Evolutionary conservation across 2,329 filamentous ascomycete species (phyloP), one percentile per base, ranked within the genome.

Genomic region (Cladobotryum mycophilum): DNA sequence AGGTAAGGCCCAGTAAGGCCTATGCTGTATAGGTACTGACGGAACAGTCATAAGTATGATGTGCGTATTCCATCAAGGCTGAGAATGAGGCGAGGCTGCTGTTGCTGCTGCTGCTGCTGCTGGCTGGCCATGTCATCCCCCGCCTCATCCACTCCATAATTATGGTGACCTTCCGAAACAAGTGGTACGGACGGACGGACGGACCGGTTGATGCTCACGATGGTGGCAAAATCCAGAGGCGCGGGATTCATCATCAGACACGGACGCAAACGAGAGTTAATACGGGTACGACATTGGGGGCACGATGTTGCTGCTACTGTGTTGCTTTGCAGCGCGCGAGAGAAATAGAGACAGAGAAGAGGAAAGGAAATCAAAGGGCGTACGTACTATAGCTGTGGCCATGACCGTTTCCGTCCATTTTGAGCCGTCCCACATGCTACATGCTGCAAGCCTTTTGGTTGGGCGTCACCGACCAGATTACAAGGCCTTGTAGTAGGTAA

Each of bases 381-480:
- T n/a, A 40, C n/a, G n/a, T n/a, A n/a, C n/a, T n/a, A n/a, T n/a
- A n/a, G n/a, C n/a, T n/a, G n/a, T n/a, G n/a, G 37, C 37, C 37
- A 14, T 18, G 37, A 15, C 14, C 37, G 37, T 18, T 8, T 11
- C 37, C 37, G 17, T 40, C n/a, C 37, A 9, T 40, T n/a, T 40
- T 40, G 37, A 18, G 25, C 25, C 25, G 25, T 30, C 25, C 37
- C n/a, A 40, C 37, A 18, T 40, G 37, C 17, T 38, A 30, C 37
- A 18, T 40, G 37, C n/a, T 40, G 20, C 22, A 45, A 45, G 25
- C 22, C 20, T 30, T 30, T 18, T 34, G 42, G 42, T 46, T 37
- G 34, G 44, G 30, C 44, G 34, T 46, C 44, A 46, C 44, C 44
- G 44, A 30, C 44, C 17, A 37, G 44, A 46, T 46, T 17, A 11